Evolutionary conservation across 2,329 filamentous ascomycete species (phyloP).

Genomic region (Ceratocystiopsis minuta): DNA sequence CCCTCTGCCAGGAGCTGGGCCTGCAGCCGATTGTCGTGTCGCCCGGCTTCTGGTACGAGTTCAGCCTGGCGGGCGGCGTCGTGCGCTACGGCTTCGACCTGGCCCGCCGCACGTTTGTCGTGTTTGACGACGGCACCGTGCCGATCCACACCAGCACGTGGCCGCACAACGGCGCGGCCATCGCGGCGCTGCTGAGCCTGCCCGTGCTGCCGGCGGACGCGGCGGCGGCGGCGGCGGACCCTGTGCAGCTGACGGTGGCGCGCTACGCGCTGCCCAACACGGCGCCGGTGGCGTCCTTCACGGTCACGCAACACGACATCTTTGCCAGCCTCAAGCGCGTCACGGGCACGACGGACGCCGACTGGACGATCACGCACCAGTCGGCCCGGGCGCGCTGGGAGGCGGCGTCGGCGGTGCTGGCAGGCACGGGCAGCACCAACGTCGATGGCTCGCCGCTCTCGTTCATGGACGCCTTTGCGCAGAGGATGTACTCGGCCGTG

Average conservation of each 20-base stretch:
- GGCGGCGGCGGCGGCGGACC: background rate
- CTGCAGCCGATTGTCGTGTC: slow-evolving; percentile 17
- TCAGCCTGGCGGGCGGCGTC: slow-evolving; percentile 20
- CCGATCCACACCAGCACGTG: slow-evolving; percentile 41
- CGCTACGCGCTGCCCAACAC: background rate
- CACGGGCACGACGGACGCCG: slow-evolving; percentile 33
- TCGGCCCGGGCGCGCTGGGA: slow-evolving; percentile 26
- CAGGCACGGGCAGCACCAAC: slow-evolving; percentile 1
- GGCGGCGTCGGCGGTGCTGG: slow-evolving; percentile 25
- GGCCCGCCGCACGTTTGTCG: slow-evolving; percentile 6
- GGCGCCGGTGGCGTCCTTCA: slow-evolving; percentile 38
- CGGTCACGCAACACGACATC: slow-evolving; percentile 44
- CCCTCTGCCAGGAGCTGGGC: slow-evolving; percentile 22
- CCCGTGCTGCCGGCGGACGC: slow-evolving; percentile 4
- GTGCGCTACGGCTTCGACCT: slow-evolving; percentile 14
- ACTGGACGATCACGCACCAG: slow-evolving; percentile 41
- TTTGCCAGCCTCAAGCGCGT: slow-evolving; percentile 42
- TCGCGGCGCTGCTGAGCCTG: slow-evolving; percentile 27
- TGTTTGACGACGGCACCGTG: slow-evolving; percentile 38
- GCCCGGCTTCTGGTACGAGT: slow-evolving; percentile 35
- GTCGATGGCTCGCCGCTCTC: slow-evolving; percentile 19
- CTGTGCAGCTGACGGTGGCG: slow-evolving; percentile 4
- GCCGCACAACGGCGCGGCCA: slow-evolving; percentile 26
- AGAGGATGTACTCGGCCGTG: slow-evolving; percentile 34
- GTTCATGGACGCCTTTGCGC: slow-evolving; percentile 22